Conservation (phyloP, 2,329 filamentous ascomycete species). For the Elsinoe australis region DNA sequence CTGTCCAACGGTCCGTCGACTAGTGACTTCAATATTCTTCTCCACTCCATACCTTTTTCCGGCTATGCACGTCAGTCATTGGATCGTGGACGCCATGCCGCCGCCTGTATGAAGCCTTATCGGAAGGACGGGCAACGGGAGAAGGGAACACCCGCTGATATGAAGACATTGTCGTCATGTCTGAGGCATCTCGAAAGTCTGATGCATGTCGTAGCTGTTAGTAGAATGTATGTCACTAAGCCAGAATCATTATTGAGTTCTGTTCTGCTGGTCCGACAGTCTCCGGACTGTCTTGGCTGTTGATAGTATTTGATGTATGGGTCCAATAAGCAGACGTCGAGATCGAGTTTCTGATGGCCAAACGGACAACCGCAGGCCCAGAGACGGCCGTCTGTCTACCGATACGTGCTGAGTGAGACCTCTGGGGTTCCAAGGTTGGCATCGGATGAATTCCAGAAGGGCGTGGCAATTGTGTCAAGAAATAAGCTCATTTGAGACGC, state of each 20-base stretch:
- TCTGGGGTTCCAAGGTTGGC: neutral
- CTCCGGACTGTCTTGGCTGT: conserved; percentile 8
- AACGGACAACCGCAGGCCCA: neutral
- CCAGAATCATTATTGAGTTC: neutral
- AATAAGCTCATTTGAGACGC: conserved; percentile 13
- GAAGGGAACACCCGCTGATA: neutral
- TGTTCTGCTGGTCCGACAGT: too few species aligned
- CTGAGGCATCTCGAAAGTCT: too few species aligned
- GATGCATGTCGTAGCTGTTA: too few species aligned
- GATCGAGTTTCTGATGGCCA: conserved; percentile 15
- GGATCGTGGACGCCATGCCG: conserved; percentile 1
- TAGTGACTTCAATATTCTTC: conserved; percentile 16
- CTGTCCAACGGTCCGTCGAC: conserved; percentile 11
- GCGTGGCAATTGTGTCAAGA: neutral
- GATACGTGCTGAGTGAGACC: conserved; percentile 5
- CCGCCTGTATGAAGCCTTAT: conserved; percentile 7
- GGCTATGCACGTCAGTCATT: conserved; percentile 5
- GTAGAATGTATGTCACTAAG: neutral
- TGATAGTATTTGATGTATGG: neutral
- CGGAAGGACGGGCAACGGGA: neutral
- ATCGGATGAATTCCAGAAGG: conserved; percentile 8
- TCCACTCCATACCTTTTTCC: neutral
- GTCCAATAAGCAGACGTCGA: conserved; percentile 11
- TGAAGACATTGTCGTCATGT: neutral
- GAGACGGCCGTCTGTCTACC: neutral